These are phyloP conservation scores for Aspergillus tamarii DNA, from an alignment of 2,329 filamentous ascomycete genomes.

Conservation along the genomic window DNA sequence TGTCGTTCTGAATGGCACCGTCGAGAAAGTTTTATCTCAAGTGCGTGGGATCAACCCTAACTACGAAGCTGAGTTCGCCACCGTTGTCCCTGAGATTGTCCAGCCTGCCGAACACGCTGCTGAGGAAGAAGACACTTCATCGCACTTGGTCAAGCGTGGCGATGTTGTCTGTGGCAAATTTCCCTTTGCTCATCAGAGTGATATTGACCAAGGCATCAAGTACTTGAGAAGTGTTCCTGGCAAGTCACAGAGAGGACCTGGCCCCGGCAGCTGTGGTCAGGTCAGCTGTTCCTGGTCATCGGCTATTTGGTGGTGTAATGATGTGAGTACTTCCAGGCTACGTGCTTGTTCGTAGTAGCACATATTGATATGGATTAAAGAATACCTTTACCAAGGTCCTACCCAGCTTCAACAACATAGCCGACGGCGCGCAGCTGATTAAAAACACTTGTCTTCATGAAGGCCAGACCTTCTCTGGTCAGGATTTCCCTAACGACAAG, in stretches of 20 bases:
- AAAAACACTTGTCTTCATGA: not conserved
- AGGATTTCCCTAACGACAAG: not conserved
- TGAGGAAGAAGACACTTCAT: not conserved
- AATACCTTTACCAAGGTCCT: not conserved
- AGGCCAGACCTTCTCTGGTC: not conserved
- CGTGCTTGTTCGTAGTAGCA: not conserved
- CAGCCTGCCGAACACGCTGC: not conserved
- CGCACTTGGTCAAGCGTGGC: not conserved
- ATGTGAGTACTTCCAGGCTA: not conserved
- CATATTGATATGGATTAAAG: not conserved
- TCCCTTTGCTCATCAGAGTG: not conserved
- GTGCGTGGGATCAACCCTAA: not conserved
- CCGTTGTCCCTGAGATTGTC: not conserved
- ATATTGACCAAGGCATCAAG: not conserved
- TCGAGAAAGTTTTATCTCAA: not conserved
- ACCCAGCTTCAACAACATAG: not conserved
- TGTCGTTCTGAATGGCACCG: not conserved
- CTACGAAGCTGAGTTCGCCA: not conserved
- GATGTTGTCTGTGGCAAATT: not conserved
- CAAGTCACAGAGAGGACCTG: not conserved
- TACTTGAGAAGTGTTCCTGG: not conserved
- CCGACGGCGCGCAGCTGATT: not conserved
- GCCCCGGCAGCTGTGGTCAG: not conserved
- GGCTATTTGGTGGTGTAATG: not conserved
- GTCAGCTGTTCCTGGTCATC: not conserved